Conservation (phyloP, 176 grass and related monocot species). For the Otatea glauca region DNA sequence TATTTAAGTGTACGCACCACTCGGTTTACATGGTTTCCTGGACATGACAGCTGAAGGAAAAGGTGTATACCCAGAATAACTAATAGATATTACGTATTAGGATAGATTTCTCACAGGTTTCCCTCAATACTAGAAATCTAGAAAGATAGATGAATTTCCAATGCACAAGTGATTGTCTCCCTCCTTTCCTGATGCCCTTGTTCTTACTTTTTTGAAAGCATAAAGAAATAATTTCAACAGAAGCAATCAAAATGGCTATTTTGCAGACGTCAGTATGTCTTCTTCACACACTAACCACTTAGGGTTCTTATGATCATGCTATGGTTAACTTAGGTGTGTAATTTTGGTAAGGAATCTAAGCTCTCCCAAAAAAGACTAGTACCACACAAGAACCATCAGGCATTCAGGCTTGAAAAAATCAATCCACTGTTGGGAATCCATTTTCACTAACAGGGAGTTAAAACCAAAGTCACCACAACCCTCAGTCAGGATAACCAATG, state of each 20-base stretch:
- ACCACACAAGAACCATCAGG: background rate
- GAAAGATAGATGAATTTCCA: slow-evolving; percentile 1
- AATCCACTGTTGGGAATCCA: background rate
- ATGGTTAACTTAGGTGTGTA: background rate
- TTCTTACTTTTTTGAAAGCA: background rate
- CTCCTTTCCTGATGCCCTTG: background rate
- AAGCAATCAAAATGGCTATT: background rate
- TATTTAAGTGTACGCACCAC: background rate
- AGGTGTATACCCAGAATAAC: background rate
- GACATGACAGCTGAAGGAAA: slow-evolving; percentile 21
- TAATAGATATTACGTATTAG: background rate
- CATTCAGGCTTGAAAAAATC: slow-evolving; percentile 9
- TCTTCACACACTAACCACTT: background rate
- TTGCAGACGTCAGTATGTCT: background rate
- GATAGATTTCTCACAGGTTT: background rate
- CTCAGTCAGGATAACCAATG: background rate
- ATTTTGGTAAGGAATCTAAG: background rate
- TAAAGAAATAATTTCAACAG: background rate
- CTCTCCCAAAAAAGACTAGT: background rate
- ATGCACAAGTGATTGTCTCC: background rate
- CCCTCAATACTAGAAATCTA: slow-evolving; percentile 22
- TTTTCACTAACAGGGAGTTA: background rate
- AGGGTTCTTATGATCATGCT: background rate
- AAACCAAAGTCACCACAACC: background rate
- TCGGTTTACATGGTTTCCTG: background rate